phyloP scores from a whole-genome alignment of 257 asterid species.

The Przewalskia tangutica region DNA sequence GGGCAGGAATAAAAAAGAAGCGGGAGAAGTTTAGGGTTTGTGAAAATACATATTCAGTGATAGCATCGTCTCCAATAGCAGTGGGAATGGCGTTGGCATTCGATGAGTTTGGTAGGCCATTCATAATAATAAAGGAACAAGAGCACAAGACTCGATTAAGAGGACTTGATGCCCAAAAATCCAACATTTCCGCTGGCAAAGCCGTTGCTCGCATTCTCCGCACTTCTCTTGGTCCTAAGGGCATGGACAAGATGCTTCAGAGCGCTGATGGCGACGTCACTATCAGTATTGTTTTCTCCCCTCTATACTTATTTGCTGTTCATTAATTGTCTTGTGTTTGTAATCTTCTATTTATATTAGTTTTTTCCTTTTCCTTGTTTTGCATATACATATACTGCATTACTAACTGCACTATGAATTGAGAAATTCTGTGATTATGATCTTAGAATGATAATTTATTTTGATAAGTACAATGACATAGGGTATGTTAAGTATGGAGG shows the following conservation, averaged over 20 bases:
- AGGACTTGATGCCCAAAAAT: neutral
- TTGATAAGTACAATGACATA: neutral
- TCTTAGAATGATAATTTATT: neutral
- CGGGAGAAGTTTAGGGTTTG: neutral
- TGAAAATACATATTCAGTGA: neutral
- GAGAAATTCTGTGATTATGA: neutral
- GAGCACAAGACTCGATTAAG: constrained; percentile 33
- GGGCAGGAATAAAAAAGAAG: neutral
- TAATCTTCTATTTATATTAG: neutral
- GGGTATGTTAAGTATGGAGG: neutral
- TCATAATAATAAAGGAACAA: constrained; percentile 38
- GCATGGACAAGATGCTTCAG: constrained; percentile 96
- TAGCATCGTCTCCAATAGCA: too few relatives aligned
- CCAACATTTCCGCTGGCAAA: constrained; percentile 37
- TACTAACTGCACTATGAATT: neutral
- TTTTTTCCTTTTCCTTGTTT: neutral
- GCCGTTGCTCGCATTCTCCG: constrained; percentile 90
- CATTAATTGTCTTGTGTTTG: neutral
- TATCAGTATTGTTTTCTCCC: constrained; percentile 40
- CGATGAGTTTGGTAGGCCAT: constrained; percentile 3
- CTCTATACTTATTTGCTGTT: neutral
- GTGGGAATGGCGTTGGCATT: neutral
- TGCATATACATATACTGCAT: neutral
- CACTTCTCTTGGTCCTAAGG: constrained; percentile 83
- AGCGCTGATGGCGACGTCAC: constrained; percentile 94